Evolutionary conservation across 164 flowering plant species (phyloP).

Genomic region (Brasenia schreberi): DNA sequence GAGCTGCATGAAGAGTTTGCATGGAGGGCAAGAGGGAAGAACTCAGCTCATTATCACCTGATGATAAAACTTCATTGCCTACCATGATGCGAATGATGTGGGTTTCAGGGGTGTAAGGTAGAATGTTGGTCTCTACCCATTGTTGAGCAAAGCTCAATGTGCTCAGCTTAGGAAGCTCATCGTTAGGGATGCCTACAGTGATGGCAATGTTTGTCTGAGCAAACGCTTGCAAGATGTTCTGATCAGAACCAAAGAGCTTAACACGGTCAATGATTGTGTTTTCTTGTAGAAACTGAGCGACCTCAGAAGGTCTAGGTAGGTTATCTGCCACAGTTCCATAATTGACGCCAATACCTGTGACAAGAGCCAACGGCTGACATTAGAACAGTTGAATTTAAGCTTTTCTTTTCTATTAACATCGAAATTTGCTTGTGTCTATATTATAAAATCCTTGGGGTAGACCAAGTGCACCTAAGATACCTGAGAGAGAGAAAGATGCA

Average conservation of each 20-base stretch:
- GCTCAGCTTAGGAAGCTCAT: constrained; percentile 45
- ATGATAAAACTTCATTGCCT: constrained; percentile 69
- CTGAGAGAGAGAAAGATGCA: too few relatives aligned
- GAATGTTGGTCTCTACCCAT: constrained; percentile 40
- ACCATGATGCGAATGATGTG: constrained; percentile 53
- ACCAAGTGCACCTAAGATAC: too few relatives aligned
- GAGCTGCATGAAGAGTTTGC: constrained; percentile 60
- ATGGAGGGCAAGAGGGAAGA: constrained; percentile 60
- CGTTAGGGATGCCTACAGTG: constrained; percentile 55
- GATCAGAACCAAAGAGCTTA: constrained; percentile 51
- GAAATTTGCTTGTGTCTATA: too few relatives aligned
- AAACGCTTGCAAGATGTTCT: constrained; percentile 41
- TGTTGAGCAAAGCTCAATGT: constrained; percentile 34
- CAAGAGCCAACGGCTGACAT: background rate
- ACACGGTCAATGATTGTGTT: constrained; percentile 53
- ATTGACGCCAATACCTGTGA: constrained; percentile 44
- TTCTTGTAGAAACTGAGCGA: constrained; percentile 46
- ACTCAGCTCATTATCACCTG: constrained; percentile 35
- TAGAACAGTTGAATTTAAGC: too few relatives aligned
- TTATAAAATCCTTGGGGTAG: too few relatives aligned
- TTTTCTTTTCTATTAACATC: too few relatives aligned
- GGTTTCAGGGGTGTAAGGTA: constrained; percentile 43
- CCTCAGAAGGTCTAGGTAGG: constrained; percentile 57
- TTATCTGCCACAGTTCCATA: constrained; percentile 64
- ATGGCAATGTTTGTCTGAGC: constrained; percentile 55